Evolutionary conservation across 352 stramenopile genomes (phyloP).

Genomic region (Phytophthora constricta): DNA sequence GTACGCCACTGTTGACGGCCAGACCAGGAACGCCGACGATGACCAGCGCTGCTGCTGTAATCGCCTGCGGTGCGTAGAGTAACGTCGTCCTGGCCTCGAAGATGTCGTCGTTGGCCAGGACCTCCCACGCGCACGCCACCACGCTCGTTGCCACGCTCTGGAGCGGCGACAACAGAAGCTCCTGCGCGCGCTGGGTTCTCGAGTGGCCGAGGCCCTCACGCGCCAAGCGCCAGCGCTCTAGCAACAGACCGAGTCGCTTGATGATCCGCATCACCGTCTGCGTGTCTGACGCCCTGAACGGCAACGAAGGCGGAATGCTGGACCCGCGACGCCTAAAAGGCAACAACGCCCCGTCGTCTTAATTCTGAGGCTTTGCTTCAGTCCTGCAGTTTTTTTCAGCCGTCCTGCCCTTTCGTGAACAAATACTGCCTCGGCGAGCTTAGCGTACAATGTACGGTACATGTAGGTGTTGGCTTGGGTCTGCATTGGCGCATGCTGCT

Average conservation of each 20-base stretch:
- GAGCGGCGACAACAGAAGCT: constrained; percentile 9
- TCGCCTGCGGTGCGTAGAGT: no score
- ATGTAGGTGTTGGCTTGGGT: background rate
- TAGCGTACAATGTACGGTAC: no score
- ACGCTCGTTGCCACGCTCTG: constrained; percentile 10
- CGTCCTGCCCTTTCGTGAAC: background rate
- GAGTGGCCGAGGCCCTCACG: background rate
- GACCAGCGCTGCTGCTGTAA: no score
- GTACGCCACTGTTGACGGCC: background rate
- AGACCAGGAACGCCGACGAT: background rate
- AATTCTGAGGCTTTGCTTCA: constrained; percentile 4
- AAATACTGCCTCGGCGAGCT: background rate
- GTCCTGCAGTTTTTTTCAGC: background rate
- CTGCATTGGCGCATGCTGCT: background rate
- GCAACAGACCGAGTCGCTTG: background rate
- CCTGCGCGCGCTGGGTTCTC: constrained; percentile 7
- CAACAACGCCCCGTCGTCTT: constrained; percentile 1
- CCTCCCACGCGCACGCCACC: constrained; percentile 27
- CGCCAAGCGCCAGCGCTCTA: constrained; percentile 1
- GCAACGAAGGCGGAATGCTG: no score
- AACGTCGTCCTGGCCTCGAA: background rate
- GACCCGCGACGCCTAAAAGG: no score
- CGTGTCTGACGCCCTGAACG: no score
- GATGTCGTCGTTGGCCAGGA: constrained; percentile 10
- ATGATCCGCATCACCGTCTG: background rate